Conservation (phyloP, 345 rosid species). For the Linum lewisii region DNA sequence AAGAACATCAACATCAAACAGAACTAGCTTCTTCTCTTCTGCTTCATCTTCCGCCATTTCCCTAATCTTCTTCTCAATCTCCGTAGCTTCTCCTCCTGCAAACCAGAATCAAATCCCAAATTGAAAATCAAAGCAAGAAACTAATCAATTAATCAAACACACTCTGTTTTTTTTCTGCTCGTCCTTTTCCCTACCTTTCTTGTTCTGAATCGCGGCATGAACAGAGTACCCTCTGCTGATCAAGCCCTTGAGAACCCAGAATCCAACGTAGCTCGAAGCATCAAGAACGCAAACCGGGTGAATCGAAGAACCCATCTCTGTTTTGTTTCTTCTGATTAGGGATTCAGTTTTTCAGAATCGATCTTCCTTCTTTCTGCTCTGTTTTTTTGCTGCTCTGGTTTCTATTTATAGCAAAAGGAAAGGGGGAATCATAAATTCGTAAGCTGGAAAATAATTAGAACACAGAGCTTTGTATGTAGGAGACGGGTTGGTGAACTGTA, state of each 20-base stretch:
- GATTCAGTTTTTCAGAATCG: no score
- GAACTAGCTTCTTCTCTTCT: conserved; percentile 37
- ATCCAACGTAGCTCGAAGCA: conserved; percentile 80
- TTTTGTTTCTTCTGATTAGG: conserved; percentile 19
- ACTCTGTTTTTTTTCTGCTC: conserved; percentile 14
- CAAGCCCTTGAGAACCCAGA: conserved; percentile 72
- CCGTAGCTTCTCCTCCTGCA: conserved; percentile 37
- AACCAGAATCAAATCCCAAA: neutral
- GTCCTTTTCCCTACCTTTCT: no score
- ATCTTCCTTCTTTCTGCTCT: neutral
- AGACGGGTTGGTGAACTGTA: conserved; percentile 60
- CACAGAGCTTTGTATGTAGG: conserved; percentile 2
- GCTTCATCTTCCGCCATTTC: conserved; percentile 54
- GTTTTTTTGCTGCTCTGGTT: neutral
- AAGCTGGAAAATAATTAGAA: conserved; percentile 8
- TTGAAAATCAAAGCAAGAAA: neutral
- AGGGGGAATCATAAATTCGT: conserved; percentile 12
- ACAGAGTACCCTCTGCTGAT: conserved; percentile 65
- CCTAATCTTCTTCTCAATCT: conserved; percentile 47
- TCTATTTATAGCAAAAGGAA: conserved; percentile 16
- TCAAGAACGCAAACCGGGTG: conserved; percentile 63
- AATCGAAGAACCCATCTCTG: neutral
- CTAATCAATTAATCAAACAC: conserved; percentile 20
- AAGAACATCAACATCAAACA: conserved; percentile 50
- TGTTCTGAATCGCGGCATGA: conserved; percentile 59